phyloP scores from a whole-genome alignment of 345 rosid genomes.

The Moringa oleifera region DNA sequence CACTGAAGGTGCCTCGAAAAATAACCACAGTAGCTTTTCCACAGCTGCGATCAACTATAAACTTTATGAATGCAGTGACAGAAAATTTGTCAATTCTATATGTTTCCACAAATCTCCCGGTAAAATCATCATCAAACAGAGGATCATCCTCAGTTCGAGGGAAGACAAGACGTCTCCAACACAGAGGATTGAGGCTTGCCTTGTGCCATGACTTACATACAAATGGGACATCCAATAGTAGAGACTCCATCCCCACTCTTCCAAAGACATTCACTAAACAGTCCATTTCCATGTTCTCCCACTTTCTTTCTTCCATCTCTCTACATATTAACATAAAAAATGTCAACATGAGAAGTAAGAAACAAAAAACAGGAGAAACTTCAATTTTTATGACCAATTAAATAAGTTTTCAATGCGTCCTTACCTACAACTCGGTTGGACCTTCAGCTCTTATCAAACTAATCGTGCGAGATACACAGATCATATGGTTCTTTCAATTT shows the following conservation, averaged over 20 bases:
- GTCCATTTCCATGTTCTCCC: conserved; percentile 12
- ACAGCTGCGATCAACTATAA: not conserved
- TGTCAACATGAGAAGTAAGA: too few relatives aligned
- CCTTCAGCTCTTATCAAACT: too few relatives aligned
- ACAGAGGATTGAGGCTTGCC: conserved; percentile 7
- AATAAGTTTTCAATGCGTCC: too few relatives aligned
- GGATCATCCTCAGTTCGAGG: not conserved
- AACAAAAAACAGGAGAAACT: too few relatives aligned
- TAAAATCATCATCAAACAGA: not conserved
- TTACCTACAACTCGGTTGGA: too few relatives aligned
- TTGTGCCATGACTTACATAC: conserved; percentile 17
- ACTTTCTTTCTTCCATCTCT: conserved; percentile 7
- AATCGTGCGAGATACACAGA: too few relatives aligned
- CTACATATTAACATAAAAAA: too few relatives aligned
- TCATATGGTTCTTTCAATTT: too few relatives aligned
- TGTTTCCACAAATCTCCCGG: not conserved
- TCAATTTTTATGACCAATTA: too few relatives aligned
- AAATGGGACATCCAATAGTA: conserved; percentile 14
- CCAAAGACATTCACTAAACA: conserved; percentile 8
- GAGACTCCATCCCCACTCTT: conserved; percentile 7
- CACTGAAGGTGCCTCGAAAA: not conserved
- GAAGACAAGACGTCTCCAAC: conserved; percentile 7
- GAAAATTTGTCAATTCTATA: not conserved
- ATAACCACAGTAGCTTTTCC: not conserved
- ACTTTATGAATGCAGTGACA: too few relatives aligned